Base-by-base conservation (phyloP, 2,329 filamentous ascomycete species). In the Neofusicoccum parvum region DNA sequence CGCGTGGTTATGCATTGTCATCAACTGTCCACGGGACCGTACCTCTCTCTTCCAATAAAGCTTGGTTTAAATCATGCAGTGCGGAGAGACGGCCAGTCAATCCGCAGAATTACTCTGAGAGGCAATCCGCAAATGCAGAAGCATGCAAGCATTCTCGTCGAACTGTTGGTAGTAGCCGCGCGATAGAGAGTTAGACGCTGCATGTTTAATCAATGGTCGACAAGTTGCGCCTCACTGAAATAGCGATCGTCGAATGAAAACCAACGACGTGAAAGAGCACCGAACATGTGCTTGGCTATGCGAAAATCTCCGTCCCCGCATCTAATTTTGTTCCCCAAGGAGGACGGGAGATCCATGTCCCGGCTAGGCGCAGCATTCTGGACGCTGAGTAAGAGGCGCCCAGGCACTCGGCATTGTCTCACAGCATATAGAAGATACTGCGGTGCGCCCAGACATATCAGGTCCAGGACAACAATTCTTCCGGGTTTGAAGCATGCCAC, bases 1-100 rank as follows among this genome's bases (percentile, higher is more conserved):
- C 43, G 56, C 56, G 23, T 60, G 27, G 32, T 43, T 58, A 37
- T 48, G 56, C 56, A 48, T 5, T 37, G 56, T 60, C 27, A 53
- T 39, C 50, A 60, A 15, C 3, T 48, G 45, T 23, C n/a, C 56
- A 48, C 41, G 17, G 20, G 56, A 43, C 56, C 56, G 10, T 11
- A 20, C 6, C 45, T 48, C 15, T 6, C 32, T 17, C 56, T 60
- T 15, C 56, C 43, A 60, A 36, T 60, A 36, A 20, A 60, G 43
- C 53, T 48, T 60, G 43, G 27, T 11, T 48, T 5, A 46, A 37
- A 60, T 11, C 41, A 48, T 17, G 11, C 27, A 10, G 37, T 17
- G 34, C 56, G 56, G 56, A 14, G 49, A 37, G 15, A 46, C 56
- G 56, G 56, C 27, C 32, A 37, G 56, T 9, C 27, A 43, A 37